Base-by-base conservation (phyloP, 768 basidiomycete species). In the Cubamyces sp. region DNA sequence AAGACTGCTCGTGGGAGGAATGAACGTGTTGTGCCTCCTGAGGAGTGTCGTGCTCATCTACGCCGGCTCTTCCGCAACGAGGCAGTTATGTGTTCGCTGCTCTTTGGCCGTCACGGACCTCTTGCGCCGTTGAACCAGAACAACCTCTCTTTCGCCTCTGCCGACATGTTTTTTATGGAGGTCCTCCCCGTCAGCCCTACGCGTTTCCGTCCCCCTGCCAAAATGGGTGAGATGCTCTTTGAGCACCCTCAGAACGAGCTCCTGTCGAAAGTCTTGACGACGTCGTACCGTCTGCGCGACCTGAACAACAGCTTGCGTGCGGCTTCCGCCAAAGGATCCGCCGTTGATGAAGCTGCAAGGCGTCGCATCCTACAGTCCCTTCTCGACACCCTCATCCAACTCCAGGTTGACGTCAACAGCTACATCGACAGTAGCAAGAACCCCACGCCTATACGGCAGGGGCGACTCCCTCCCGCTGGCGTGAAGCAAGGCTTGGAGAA, bases 341-440 rank as follows among this genome's bases (percentile, higher is more conserved):
- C 75, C 41, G 77, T 77, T 62, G 84, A 91, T 68, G 82, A 84
- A 40, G 71, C 71, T 12, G 67, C 79, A 18, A 79, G 85, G 43
- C 81, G 80, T 67, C 81, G 82, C 60, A 74, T 91, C 7, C 84
- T 94, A 72, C 81, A 84, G 19, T 73, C 79, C 34, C 81, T 99
- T 21, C 78, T 98, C 55, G 93, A 95, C 67, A 77, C 87, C 9
- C 75, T 99, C 48, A 85, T 97, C 53, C 92, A 96, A 72, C 84
- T 98, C 6, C 97, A 99, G 74, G 81, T 91, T 55, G 91, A 96
- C 63, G 95, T 98, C 63, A 98, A 98, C 73, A 92, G 91, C 74
- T 96, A 98, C 76, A 90, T 99, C 76, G 97, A 99, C 71, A 94
- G 92, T 70, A 91, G 86, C 72, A 98, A 98, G 78, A 98, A 98